Evolutionary conservation across 2,329 filamentous ascomycete species (phyloP), one percentile per base, ranked within the genome.

Genomic region (Stachybotrys chlorohalonatus): DNA sequence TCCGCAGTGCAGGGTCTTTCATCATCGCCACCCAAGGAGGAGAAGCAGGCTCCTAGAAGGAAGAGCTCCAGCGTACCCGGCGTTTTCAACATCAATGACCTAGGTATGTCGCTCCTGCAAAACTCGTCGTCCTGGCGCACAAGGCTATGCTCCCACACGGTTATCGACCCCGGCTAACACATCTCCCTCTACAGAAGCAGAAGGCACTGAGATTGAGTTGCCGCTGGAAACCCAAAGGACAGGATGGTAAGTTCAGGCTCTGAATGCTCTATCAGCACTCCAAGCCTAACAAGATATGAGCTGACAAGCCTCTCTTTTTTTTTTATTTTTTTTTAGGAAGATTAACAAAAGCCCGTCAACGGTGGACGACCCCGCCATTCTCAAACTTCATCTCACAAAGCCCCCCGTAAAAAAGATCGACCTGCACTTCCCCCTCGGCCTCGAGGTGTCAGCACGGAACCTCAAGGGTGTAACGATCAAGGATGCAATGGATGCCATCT

Each of bases 401-500:
- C 93, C 93, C 51, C 85, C 88, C 39, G 83, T 97, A 72, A 95
- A 94, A 82, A 93, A 90, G 78, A 93, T 97, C 73, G 91, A 96
- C 73, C 80, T 97, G 50, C 85, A 91, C 74, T 96, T 95, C 80
- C 89, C 90, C 15, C 78, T 95, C 53, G 93, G 93, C 52, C 82
- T 94, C 54, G 86, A 93, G 67, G 89, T 96, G 62, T 89, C 87
- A 36, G 93, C 91, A 68, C 84, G 93, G 67, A 97, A 96, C 75
- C 77, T 92, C 64, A 93, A 92, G 73, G 93, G 93, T 55, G 91
- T 97, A 62, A 97, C 93, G 55, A 93, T 97, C 80, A 96, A 96
- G 79, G 93, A 97, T 73, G 91, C 91, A 56, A 70, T 96, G 71
- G 92, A 96, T 71, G 93, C 90, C 66, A 96, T 97, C 74, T 80